phyloP scores from a whole-genome alignment of 1,284 basidiomycete genomes.

The Trametes polyzona region DNA sequence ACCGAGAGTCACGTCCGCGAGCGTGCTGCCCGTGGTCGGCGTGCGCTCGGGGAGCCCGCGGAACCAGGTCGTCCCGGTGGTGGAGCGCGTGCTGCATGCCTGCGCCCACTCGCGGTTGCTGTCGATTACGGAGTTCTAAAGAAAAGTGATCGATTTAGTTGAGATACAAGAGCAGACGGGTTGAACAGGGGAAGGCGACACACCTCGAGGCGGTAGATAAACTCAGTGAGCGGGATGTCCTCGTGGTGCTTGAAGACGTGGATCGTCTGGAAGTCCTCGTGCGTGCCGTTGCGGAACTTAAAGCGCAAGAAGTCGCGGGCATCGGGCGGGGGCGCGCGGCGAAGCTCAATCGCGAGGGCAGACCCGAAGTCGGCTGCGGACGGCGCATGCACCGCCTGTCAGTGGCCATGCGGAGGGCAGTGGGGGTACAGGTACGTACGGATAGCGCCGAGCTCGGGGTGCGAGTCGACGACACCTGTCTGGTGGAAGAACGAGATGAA shows the following conservation, averaged over 20 bases:
- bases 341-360: conserved; percentile 79
- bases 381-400: not conserved
- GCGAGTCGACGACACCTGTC: conserved; percentile 59
- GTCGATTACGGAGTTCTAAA: conserved; percentile 61
- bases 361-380: conserved; percentile 77
- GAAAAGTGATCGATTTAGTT: conserved; percentile 26
- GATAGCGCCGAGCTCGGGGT: conserved; percentile 65
- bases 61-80: conserved; percentile 36
- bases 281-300: conserved; percentile 86
- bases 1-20: conserved; percentile 49
- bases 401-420: not conserved
- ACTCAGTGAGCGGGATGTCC: conserved; percentile 77
- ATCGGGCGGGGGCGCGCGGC: conserved; percentile 72
- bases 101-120: conserved; percentile 72
- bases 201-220: conserved; percentile 77
- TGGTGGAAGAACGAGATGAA: conserved; percentile 88
- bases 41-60: conserved; percentile 34
- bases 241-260: conserved; percentile 71
- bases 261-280: conserved; percentile 58
- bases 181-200: conserved; percentile 15
- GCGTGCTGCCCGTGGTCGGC: conserved; percentile 39
- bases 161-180: not conserved
- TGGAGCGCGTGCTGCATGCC: conserved; percentile 49
- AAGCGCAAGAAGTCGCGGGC: conserved; percentile 78
- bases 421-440: conserved; percentile 45